These are phyloP conservation scores for Globisporangium cederbergense DNA, from an alignment of 352 stramenopile genomes.

Conservation along the genomic window DNA sequence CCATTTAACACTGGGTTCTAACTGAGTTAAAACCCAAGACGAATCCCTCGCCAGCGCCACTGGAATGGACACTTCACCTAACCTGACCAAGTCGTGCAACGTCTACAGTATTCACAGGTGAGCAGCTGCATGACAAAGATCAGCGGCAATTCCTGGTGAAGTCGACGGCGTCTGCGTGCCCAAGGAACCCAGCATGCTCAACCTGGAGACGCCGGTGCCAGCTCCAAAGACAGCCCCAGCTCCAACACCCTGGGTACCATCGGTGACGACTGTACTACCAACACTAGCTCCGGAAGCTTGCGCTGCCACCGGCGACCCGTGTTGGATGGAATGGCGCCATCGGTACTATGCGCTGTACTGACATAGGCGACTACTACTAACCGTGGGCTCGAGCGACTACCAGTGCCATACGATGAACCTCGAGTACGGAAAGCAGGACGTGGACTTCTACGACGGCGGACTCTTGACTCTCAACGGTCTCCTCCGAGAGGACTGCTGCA, in stretches of 20 bases:
- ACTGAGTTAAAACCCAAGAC: no score
- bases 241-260: neutral
- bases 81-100: no score
- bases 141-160: no score
- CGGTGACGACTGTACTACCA: neutral
- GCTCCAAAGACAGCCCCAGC: neutral
- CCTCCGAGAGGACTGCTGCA: conserved; percentile 11
- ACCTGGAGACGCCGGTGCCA: neutral
- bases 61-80: no score
- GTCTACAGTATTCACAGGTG: no score
- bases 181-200: no score
- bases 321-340: neutral
- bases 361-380: conserved; percentile 21
- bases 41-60: no score
- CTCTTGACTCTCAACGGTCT: conserved; percentile 11
- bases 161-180: no score
- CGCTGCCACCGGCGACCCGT: neutral
- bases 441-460: conserved; percentile 14
- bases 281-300: neutral
- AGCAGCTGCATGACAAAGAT: no score
- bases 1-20: no score
- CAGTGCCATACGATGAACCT: conserved; percentile 13
- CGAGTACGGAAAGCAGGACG: neutral
- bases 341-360: neutral
- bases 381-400: conserved; percentile 28